phyloP scores from a whole-genome alignment of 2,329 filamentous ascomycete species.

The Neofusicoccum ribis region DNA sequence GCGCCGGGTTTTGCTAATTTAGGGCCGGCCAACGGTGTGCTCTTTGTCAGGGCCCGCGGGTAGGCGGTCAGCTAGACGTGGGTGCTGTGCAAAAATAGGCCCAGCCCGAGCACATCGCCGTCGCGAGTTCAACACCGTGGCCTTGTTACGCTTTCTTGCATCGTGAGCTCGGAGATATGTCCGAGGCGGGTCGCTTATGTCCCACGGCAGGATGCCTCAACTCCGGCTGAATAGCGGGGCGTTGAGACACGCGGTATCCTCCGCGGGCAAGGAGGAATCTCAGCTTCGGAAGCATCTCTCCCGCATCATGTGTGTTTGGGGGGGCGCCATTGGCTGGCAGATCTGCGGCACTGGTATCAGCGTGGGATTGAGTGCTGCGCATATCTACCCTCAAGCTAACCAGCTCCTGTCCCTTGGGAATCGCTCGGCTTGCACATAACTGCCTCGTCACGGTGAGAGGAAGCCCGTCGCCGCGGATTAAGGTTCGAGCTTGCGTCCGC shows the following conservation, averaged over 20 bases:
- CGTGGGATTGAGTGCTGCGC: neutral
- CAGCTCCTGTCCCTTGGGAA: too few relatives aligned
- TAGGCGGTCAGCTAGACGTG: neutral
- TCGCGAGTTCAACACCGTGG: neutral
- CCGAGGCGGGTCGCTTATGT: neutral
- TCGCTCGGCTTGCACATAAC: neutral
- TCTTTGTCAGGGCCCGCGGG: neutral
- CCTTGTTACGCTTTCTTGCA: neutral
- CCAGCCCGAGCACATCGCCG: too few relatives aligned
- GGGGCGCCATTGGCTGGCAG: neutral
- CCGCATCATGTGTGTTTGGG: neutral
- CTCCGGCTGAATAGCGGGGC: neutral
- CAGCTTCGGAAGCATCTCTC: too few relatives aligned
- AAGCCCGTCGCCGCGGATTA: neutral
- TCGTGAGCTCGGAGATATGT: neutral
- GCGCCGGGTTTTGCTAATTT: too few relatives aligned
- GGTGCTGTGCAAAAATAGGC: neutral
- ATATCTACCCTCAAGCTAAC: neutral
- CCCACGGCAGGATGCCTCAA: neutral
- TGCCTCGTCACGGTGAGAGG: neutral
- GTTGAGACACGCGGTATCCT: neutral
- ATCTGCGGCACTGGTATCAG: neutral
- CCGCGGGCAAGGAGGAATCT: too few relatives aligned
- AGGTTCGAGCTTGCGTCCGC: neutral
- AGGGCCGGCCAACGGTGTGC: neutral